Conservation (phyloP, 1,139 yeast genomes). For the Pneumocystis sp. region DNA sequence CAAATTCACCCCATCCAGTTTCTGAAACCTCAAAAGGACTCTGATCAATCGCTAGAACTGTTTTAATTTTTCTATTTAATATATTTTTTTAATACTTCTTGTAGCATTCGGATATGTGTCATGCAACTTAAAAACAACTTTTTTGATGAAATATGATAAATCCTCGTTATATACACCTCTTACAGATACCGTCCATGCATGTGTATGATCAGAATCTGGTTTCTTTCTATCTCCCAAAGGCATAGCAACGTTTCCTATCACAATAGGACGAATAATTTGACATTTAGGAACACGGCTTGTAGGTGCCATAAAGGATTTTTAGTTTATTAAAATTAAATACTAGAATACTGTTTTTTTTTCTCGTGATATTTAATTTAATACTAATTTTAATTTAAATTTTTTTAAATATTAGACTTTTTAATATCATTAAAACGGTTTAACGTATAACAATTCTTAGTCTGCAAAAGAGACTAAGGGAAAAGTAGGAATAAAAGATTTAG, state of each 20-base stretch:
- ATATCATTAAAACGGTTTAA: neutral
- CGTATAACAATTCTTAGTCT: neutral
- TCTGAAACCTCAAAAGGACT: conserved; percentile 84
- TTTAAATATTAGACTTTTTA: too few species aligned
- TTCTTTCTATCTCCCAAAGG: conserved; percentile 47
- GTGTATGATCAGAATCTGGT: conserved; percentile 85
- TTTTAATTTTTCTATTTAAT: conserved; percentile 39
- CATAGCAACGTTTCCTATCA: conserved; percentile 75
- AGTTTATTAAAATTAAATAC: neutral
- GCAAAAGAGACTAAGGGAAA: neutral
- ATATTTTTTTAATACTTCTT: conserved; percentile 26
- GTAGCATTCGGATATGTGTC: conserved; percentile 83
- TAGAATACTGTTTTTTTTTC: neutral
- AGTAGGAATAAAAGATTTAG: neutral
- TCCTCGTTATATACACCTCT: conserved; percentile 75
- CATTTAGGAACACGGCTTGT: conserved; percentile 1
- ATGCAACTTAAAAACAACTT: conserved; percentile 85
- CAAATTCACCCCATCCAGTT: conserved; percentile 99
- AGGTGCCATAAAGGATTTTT: neutral
- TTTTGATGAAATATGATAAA: conserved; percentile 65
- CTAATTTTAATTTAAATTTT: too few species aligned
- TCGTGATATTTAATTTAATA: neutral
- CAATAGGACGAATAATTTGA: conserved; percentile 41
- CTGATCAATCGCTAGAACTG: conserved; percentile 23
- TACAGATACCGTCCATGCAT: conserved; percentile 86